Conservation (phyloP, 352 stramenopile species). For the Globisporangium carolinianum region DNA sequence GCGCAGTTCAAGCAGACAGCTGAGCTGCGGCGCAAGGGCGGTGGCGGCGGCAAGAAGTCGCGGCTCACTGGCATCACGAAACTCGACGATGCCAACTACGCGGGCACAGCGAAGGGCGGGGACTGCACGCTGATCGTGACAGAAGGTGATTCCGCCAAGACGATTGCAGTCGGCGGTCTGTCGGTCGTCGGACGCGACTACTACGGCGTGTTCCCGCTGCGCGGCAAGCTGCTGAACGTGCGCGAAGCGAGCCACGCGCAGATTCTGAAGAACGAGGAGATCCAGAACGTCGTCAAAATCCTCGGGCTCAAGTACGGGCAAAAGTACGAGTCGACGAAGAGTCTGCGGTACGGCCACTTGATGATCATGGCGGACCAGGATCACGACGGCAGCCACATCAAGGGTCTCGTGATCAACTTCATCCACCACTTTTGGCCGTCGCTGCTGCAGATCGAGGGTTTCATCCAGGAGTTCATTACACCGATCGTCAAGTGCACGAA, state of each 20-base stretch:
- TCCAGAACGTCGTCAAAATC: constrained; percentile 96
- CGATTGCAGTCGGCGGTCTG: constrained; percentile 94
- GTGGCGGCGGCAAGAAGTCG: constrained; percentile 69
- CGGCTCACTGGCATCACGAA: constrained; percentile 92
- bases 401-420: constrained; percentile 98
- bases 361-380: constrained; percentile 99
- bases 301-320: constrained; percentile 95
- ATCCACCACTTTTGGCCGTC: constrained; percentile 98
- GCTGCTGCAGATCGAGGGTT: constrained; percentile 87
- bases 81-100: constrained; percentile 96
- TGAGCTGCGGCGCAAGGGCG: constrained; percentile 86
- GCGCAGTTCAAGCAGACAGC: constrained; percentile 90
- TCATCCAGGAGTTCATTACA: constrained; percentile 95
- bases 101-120: constrained; percentile 84
- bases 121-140: constrained; percentile 98
- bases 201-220: constrained; percentile 97
- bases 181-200: constrained; percentile 94
- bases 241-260: constrained; percentile 96
- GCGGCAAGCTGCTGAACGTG: constrained; percentile 99
- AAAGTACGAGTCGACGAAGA: constrained; percentile 87
- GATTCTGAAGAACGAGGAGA: constrained; percentile 96
- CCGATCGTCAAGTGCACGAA: constrained; percentile 97
- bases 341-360: constrained; percentile 93
- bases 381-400: constrained; percentile 98
- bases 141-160: constrained; percentile 98